Conservation (phyloP, 2,329 filamentous ascomycete genomes). For the Metarhizium album region DNA sequence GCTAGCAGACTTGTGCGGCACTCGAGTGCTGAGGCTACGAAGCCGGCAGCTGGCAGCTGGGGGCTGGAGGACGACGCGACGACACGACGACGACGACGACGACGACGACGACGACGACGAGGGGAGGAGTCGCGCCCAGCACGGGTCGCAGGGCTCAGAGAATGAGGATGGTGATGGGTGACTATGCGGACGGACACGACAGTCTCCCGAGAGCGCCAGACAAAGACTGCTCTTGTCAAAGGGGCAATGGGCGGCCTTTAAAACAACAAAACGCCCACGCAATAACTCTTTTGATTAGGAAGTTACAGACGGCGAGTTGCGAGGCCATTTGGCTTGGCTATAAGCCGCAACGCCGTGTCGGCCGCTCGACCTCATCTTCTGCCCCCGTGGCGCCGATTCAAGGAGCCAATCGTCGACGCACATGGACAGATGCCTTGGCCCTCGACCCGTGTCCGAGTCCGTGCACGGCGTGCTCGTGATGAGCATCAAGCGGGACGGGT, state of each 20-base stretch:
- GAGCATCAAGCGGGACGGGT: too few species aligned
- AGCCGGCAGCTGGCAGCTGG: background rate
- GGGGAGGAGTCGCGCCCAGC: too few species aligned
- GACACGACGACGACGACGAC: too few species aligned
- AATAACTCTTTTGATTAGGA: background rate
- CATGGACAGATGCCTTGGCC: conserved; percentile 4
- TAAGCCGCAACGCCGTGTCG: too few species aligned
- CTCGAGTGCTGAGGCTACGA: background rate
- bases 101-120: too few species aligned
- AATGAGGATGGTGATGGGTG: too few species aligned
- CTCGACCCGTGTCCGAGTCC: background rate
- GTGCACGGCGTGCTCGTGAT: background rate
- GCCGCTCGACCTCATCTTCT: too few species aligned
- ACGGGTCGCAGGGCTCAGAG: too few species aligned
- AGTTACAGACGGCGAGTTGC: background rate
- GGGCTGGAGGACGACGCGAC: too few species aligned
- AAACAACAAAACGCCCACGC: background rate
- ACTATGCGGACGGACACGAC: background rate
- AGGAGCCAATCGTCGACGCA: conserved; percentile 17
- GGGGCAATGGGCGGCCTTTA: background rate
- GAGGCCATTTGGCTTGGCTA: too few species aligned
- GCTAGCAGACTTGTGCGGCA: too few species aligned
- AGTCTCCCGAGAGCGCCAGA: background rate
- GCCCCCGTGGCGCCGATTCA: background rate
- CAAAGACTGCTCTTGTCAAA: background rate